Evolutionary conservation across 305 asterid species (phyloP), one percentile per base, ranked within the genome.

Genomic region (Coffea humblotiana): DNA sequence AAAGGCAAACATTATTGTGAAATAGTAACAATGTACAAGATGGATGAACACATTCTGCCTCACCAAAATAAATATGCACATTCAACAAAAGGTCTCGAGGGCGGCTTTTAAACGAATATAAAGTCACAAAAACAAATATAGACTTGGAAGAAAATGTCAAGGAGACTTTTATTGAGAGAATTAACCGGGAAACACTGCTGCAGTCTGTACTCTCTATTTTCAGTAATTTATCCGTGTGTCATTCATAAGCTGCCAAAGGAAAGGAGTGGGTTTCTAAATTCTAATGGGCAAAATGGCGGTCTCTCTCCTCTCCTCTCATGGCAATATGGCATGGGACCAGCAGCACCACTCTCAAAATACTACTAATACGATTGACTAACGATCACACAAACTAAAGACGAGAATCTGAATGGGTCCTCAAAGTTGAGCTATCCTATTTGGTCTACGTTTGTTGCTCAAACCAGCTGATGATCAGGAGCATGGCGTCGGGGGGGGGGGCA

Each of bases 371-470:
- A 64, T 25, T 64, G 40, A 25, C 27, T 25, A 25, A 64, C 37
- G 1, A 61, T 9, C 2, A n/a, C 13, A 10, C 12, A 56, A 19
- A 54, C 61, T 3, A 43, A 74, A 21, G 45, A 78, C 21, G 23
- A 70, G 15, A 23, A 25, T 10, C 12, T 0, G 27, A 40, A 71
- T 27, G 76, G 77, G 75, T 71, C 75, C 69, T 75, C 54, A 23
- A 12, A 35, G 1, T 5, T 29, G 64, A 2, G 7, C 3, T 19
- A 8, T 19, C 51, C 35, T 47, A 18, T 27, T 16, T 23, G 16
- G 45, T 23, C 45, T 47, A 64, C 79, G 65, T 78, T 37, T 69
- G 81, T 78, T 35, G 76, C 68, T 19, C 54, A 68, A 66, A 19
- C 76, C 75, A 3, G 43, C 43, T 40, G 43, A 40, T 40, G 43